Evolutionary conservation across 345 rosid genomes (phyloP).

Genomic region (Citropsis articulata): DNA sequence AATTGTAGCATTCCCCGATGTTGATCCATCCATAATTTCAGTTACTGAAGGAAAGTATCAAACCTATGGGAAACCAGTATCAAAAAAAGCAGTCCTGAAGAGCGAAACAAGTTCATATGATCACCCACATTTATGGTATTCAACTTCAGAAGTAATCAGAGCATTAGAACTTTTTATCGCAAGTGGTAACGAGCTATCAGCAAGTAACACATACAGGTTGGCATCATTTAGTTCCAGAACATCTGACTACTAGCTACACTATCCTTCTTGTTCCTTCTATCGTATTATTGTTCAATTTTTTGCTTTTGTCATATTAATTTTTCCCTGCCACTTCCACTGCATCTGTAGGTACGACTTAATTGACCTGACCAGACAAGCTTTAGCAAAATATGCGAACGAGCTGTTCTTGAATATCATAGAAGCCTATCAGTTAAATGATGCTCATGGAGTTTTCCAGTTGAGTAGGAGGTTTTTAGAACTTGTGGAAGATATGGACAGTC

Average conservation of each 20-base stretch:
- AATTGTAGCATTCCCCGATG: conserved; percentile 73
- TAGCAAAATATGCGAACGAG: conserved; percentile 61
- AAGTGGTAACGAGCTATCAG: conserved; percentile 44
- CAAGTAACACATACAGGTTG: conserved; percentile 53
- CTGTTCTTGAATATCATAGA: conserved; percentile 50
- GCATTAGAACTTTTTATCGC: conserved; percentile 57
- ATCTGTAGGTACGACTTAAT: conserved; percentile 56
- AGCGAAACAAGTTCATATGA: conserved; percentile 38
- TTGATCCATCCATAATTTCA: conserved; percentile 46
- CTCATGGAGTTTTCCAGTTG: conserved; percentile 27
- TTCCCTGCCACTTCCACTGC: background rate
- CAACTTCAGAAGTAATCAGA: conserved; percentile 49
- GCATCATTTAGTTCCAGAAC: conserved; percentile 12
- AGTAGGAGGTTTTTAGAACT: conserved; percentile 51
- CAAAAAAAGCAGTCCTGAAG: conserved; percentile 29
- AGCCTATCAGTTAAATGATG: conserved; percentile 40
- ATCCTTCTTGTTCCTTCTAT: background rate
- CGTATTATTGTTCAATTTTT: background rate
- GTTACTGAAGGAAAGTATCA: conserved; percentile 19
- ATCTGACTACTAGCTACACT: background rate
- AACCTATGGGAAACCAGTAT: conserved; percentile 28
- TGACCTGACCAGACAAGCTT: conserved; percentile 67
- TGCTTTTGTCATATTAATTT: background rate
- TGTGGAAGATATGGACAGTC: conserved; percentile 57
- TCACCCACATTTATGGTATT: conserved; percentile 70